Percentiles rank a stretch among this genome's conserved stretches.
These are phyloP conservation scores for Paraphoma sp. DNA, from an alignment of 2,329 filamentous ascomycete genomes.

Conservation along the genomic window DNA sequence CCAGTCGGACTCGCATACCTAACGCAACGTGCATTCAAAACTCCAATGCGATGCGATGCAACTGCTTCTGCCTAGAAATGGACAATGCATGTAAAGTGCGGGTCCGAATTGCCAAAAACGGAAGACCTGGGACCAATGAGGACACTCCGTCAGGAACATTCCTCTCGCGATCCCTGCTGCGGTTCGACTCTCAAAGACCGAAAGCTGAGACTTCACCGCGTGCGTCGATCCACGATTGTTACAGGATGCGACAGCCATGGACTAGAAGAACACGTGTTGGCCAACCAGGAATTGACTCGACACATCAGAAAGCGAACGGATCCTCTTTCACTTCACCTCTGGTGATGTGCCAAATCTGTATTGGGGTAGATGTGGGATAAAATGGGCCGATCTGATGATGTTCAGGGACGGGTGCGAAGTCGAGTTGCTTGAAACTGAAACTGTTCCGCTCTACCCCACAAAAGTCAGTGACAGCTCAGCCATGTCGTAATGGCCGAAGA, in stretches of 20 bases:
- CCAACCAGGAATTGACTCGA: slow-evolving; percentile 6
- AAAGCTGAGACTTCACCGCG: slow-evolving; percentile 21
- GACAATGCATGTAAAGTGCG: slow-evolving; percentile 18
- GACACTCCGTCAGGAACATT: slow-evolving; percentile 16
- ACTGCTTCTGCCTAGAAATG: slow-evolving; percentile 14
- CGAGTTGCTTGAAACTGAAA: slow-evolving; percentile 41
- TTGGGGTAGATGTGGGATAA: slow-evolving; percentile 65
- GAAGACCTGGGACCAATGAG: slow-evolving; percentile 27
- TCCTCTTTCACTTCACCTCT: slow-evolving; percentile 26
- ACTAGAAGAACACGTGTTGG: slow-evolving; percentile 29
- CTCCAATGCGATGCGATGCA: slow-evolving; percentile 11
- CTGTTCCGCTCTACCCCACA: slow-evolving; percentile 49
- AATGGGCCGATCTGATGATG: slow-evolving; percentile 67
- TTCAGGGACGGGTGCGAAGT: slow-evolving; percentile 40
- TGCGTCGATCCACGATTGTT: slow-evolving; percentile 23
- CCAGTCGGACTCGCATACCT: slow-evolving; percentile 24
- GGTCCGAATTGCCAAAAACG: slow-evolving; percentile 23
- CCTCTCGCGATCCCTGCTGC: slow-evolving; percentile 16
- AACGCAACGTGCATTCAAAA: slow-evolving; percentile 7
- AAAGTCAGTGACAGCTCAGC: slow-evolving; percentile 41
- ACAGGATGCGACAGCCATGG: slow-evolving; percentile 16
- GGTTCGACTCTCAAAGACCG: slow-evolving; percentile 14
- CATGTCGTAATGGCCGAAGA: slow-evolving; percentile 23
- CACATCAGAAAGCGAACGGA: slow-evolving; percentile 33
- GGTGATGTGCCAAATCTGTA: slow-evolving; percentile 61